Evolutionary conservation across 805 yeast species (phyloP).

Genomic region (Trichomonascus vanleenenianus): DNA sequence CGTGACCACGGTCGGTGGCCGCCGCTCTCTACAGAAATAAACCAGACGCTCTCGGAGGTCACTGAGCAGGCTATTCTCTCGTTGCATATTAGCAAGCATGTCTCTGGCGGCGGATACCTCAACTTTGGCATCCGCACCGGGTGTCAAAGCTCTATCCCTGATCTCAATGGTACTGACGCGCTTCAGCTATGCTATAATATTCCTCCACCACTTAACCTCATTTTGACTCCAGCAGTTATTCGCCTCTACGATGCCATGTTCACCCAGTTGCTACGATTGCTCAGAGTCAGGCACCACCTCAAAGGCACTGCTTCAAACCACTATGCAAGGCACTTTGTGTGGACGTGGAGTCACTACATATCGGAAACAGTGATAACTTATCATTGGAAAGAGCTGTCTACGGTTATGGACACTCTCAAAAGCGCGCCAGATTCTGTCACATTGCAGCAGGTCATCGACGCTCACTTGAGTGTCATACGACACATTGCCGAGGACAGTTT

Average conservation of each 20-base stretch:
- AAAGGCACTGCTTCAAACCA: neutral
- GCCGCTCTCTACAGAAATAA: constrained; percentile 4
- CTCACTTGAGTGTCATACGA: neutral
- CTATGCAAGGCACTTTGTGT: neutral
- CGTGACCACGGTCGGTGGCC: constrained; percentile 1
- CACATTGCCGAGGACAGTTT: neutral
- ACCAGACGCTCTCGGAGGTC: constrained; percentile 2
- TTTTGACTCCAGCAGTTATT: neutral
- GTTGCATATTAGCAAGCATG: neutral
- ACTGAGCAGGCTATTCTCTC: neutral
- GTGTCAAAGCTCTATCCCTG: neutral
- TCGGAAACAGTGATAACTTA: too few relatives aligned
- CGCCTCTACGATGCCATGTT: neutral
- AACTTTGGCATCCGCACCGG: neutral
- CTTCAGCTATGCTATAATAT: constrained; percentile 3
- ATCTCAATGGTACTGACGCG: constrained; percentile 1
- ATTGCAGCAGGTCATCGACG: neutral
- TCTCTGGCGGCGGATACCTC: neutral
- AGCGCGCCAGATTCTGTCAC: too few relatives aligned
- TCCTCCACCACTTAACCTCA: constrained; percentile 2
- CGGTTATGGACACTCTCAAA: too few relatives aligned
- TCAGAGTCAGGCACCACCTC: neutral
- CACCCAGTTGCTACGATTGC: neutral
- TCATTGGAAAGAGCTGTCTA: too few relatives aligned
- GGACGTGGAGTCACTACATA: neutral